A percentile compares a stretch with the other conserved stretches of the same genome.
Evolutionary conservation across 805 yeast species (phyloP).

Genomic region (Candida ovalis): DNA sequence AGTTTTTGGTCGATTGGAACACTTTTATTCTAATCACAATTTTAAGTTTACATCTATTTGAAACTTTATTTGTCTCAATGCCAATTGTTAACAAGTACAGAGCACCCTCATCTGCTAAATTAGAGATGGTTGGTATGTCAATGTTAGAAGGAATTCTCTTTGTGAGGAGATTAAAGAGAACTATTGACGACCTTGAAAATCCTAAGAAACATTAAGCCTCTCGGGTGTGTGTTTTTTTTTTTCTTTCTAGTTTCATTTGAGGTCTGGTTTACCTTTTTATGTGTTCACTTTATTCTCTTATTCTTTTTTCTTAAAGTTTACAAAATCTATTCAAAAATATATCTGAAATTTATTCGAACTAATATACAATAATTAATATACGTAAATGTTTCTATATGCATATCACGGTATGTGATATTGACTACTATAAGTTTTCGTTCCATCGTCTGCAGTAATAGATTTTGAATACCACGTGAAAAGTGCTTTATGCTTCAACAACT

Average conservation of each 20-base stretch:
- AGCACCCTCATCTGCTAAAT: slow-evolving; percentile 45
- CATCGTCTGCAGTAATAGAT: slow-evolving; percentile 14
- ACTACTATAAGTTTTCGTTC: slow-evolving; percentile 11
- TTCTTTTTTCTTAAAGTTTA: background rate
- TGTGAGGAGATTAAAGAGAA: slow-evolving; percentile 38
- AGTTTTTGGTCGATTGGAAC: slow-evolving; percentile 12
- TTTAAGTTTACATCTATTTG: slow-evolving; percentile 46
- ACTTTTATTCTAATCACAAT: slow-evolving; percentile 11
- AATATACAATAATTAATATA: background rate
- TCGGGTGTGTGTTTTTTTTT: no score
- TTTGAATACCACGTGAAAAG: slow-evolving; percentile 38
- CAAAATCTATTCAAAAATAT: background rate
- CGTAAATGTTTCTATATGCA: background rate
- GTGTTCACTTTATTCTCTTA: background rate
- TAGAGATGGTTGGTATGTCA: slow-evolving; percentile 52
- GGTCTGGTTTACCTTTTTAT: background rate
- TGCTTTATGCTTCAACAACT: slow-evolving; percentile 42
- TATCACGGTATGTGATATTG: slow-evolving; percentile 16
- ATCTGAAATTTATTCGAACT: background rate
- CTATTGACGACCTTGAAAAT: slow-evolving; percentile 11
- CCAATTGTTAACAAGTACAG: slow-evolving; percentile 58
- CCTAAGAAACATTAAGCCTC: slow-evolving; percentile 8
- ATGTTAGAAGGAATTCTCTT: slow-evolving; percentile 61
- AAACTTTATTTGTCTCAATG: slow-evolving; percentile 40
- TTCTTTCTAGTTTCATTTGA: background rate